Conservation (phyloP, 2,329 filamentous ascomycete genomes). For the Fusarium tricinctum region DNA sequence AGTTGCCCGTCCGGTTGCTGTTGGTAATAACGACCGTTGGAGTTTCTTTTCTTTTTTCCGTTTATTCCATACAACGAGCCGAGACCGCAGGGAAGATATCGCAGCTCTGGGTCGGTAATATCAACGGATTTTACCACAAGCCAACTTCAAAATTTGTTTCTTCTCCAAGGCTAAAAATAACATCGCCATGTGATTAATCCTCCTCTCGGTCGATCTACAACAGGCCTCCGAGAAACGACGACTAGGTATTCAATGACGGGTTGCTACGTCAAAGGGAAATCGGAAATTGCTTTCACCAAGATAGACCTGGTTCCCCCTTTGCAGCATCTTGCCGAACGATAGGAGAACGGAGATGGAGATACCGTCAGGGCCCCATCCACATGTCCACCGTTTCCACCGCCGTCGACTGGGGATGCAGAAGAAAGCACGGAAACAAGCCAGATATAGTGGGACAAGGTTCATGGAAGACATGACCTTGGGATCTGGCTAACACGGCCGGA, state of each 20-base stretch:
- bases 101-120: neutral
- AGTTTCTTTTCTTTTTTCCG: neutral
- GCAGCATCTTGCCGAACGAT: conserved; percentile 26
- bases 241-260: conserved; percentile 24
- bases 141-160: conserved; percentile 4
- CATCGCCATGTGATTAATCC: conserved; percentile 21
- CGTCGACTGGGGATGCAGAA: conserved; percentile 13
- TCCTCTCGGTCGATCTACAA: conserved; percentile 32
- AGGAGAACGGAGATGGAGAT: conserved; percentile 28
- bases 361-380: conserved; percentile 19
- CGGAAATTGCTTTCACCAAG: conserved; percentile 29
- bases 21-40: neutral
- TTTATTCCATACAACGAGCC: too few relatives aligned
- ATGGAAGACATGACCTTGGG: conserved; percentile 3
- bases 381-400: conserved; percentile 46
- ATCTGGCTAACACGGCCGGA: conserved; percentile 28
- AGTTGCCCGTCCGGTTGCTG: neutral
- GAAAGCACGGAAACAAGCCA: conserved; percentile 32
- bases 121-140: neutral
- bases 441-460: conserved; percentile 17
- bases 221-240: conserved; percentile 28
- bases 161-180: conserved; percentile 39
- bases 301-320: conserved; percentile 27
- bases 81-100: neutral
- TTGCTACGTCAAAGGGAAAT: conserved; percentile 33